Conservation (phyloP, 176 grass and related monocot genomes). For the Zea mays region Zm-B73-REFERENCE-NAM-5.0 NC_050096.1:12188501-12189000, state of each 20-base stretch:
- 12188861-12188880: slow-evolving; percentile 26
- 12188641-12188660: slow-evolving; percentile 3
- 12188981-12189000: slow-evolving; percentile 17
- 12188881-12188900: slow-evolving; percentile 37
- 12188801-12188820: slow-evolving; percentile 22
- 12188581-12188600: slow-evolving; percentile 39
- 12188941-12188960: slow-evolving; percentile 47
- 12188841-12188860: slow-evolving; percentile 18
- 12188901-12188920: slow-evolving; percentile 17
- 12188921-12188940: slow-evolving; percentile 33
- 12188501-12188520: slow-evolving; percentile 48
- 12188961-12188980: slow-evolving; percentile 32
- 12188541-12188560: slow-evolving; percentile 57
- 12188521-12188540: slow-evolving; percentile 57
- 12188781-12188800: slow-evolving; percentile 33
- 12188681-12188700: slow-evolving; percentile 32
- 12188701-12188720: slow-evolving; percentile 35
- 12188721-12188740: slow-evolving; percentile 30
- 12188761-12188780: slow-evolving; percentile 23
- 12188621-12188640: slow-evolving; percentile 1
- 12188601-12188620: slow-evolving; percentile 19
- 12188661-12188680: slow-evolving; percentile 17
- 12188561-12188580: slow-evolving; percentile 69
- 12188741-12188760: slow-evolving; percentile 42
- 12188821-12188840: slow-evolving; percentile 12